Evolutionary conservation across 805 yeast species (phyloP).

Genomic region (Pichia nakasei): DNA sequence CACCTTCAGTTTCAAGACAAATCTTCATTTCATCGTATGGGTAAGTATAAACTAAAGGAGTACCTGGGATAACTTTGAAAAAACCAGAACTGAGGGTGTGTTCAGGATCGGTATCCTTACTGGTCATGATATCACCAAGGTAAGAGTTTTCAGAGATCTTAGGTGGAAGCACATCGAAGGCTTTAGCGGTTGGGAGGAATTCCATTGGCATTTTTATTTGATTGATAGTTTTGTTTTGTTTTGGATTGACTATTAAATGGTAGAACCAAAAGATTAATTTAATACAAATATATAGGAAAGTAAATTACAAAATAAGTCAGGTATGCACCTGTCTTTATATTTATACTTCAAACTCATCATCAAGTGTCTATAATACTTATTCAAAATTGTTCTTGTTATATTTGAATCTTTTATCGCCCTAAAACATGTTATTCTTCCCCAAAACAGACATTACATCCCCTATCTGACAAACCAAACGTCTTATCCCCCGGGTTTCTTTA

Average conservation of each 20-base stretch:
- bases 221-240: not conserved
- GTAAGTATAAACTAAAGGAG: conserved; percentile 5
- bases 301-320: no score
- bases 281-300: no score
- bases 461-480: no score
- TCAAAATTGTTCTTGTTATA: no score
- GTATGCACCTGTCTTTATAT: no score
- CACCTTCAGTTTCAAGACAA: conserved; percentile 56
- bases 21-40: conserved; percentile 37
- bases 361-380: no score
- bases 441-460: no score
- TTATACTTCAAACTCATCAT: no score
- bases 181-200: conserved; percentile 45
- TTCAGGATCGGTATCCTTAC: conserved; percentile 43
- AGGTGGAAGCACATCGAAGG: conserved; percentile 47
- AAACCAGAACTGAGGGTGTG: conserved; percentile 58
- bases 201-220: conserved; percentile 41
- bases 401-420: no score
- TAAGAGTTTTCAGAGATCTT: conserved; percentile 53
- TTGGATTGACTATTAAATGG: no score
- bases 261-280: no score
- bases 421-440: no score
- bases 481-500: not conserved
- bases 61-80: conserved; percentile 22
- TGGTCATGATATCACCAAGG: conserved; percentile 53